A percentile compares a stretch with the other conserved stretches of the same genome.
These are phyloP conservation scores for Cryptosporidium tyzzeri DNA, from an alignment of 169 alveolate species.

Conservation along the genomic window DNA sequence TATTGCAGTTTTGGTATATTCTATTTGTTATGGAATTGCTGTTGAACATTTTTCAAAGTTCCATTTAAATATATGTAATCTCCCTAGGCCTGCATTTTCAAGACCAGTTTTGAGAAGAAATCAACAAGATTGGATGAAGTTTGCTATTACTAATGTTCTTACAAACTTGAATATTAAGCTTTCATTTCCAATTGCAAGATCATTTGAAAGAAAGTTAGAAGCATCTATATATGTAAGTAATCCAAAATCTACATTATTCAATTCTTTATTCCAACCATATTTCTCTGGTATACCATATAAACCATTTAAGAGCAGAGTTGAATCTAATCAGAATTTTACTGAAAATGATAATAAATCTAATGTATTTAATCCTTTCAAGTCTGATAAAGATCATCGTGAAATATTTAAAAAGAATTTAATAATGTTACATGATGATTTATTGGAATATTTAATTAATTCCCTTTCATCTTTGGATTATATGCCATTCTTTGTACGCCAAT, in stretches of 20 bases:
- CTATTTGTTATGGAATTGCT: slow-evolving; percentile 58
- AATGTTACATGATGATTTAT: slow-evolving; percentile 38
- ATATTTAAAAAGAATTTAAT: slow-evolving; percentile 1
- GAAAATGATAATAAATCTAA: neutral
- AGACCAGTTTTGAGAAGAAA: slow-evolving; percentile 60
- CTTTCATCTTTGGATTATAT: slow-evolving; percentile 56
- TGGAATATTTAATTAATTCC: slow-evolving; percentile 37
- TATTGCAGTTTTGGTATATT: slow-evolving; percentile 22
- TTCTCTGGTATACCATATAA: slow-evolving; percentile 39
- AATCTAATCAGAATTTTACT: neutral
- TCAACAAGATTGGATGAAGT: slow-evolving; percentile 54
- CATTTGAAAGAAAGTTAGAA: slow-evolving; percentile 30
- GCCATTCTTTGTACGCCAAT: slow-evolving; percentile 61
- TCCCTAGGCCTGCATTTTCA: slow-evolving; percentile 50
- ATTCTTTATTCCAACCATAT: slow-evolving; percentile 56
- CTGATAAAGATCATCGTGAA: neutral
- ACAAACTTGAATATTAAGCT: slow-evolving; percentile 7
- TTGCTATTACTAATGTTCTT: slow-evolving; percentile 24
- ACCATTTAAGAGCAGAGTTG: neutral
- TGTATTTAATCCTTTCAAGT: neutral
- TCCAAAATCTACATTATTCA: neutral
- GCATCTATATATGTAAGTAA: slow-evolving; percentile 25
- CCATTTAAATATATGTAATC: slow-evolving; percentile 39
- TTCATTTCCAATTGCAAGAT: slow-evolving; percentile 53
- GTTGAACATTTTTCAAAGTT: slow-evolving; percentile 18